Evolutionary conservation across 768 basidiomycete genomes (phyloP), one percentile per base, ranked within the genome.

Genomic region (Roridomyces roridus): DNA sequence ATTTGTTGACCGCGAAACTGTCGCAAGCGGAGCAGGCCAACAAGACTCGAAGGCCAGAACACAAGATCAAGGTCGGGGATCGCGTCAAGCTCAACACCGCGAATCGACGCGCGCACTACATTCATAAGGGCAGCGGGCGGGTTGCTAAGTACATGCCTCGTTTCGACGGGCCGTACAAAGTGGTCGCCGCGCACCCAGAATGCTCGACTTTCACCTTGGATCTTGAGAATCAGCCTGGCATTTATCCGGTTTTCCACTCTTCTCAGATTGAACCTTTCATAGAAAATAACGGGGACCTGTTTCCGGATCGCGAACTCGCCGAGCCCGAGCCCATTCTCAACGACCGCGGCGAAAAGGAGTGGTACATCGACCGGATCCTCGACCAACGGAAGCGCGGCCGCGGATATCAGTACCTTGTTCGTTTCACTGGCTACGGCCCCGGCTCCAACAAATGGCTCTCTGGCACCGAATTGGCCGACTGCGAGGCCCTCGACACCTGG

Each of bases 91-190:
- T 78, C 0, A 68, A 67, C 0, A 75, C 70, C 0, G 37, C 59
- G 4, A 47, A 74, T 25, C 55, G 62, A 1, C 21, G 55, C 0
- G 46, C 53, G 5, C 59, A 72, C 1, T 77, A 68, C 49, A 65
- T 60, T 35, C n/a, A 55, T 1, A 48, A 45, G 14, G 68, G 67
- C 9, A 59, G 66, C 2, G 61, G 64, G 5, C 61, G 66, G 0
- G 70, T 71, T 0, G 72, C 74, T 0, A 79, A 80, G 44, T 78
- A 77, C 42, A 73, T 80, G 66, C 72, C 72, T 0, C 47, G 64
- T 0, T 73, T 37, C 17, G 70, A 79, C 49, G 65, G 73, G 0
- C 72, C 68, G 0, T 73, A 65, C 41, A 36, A 0, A 0, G 48
- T 79, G 4, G 21, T 55, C 0, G 43, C 57, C 0, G 67, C 68